Evolutionary conservation across 2,329 filamentous ascomycete genomes (phyloP).

Genomic region (Paecilomyces sp.): DNA sequence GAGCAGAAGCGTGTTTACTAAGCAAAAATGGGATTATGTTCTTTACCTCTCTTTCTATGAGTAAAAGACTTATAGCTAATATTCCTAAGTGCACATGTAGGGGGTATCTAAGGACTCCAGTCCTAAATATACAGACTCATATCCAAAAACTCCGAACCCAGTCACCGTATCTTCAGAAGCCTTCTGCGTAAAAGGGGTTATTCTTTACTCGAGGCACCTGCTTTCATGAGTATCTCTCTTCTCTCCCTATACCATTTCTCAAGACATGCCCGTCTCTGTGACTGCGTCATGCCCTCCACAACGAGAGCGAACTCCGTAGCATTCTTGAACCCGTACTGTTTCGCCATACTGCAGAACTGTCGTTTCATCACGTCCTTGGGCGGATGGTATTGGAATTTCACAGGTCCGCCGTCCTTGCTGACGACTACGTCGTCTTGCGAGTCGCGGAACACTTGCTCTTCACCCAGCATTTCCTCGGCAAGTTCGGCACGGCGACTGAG

Average conservation of each 20-base stretch:
- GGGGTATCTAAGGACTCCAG: background rate
- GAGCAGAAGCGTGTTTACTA: background rate
- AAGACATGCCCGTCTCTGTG: constrained; percentile 68
- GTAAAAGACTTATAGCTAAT: background rate
- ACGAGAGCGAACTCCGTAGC: constrained; percentile 80
- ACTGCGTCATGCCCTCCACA: constrained; percentile 85
- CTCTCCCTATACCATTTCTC: constrained; percentile 72
- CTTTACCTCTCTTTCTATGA: background rate
- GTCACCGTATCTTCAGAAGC: background rate
- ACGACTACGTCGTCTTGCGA: constrained; percentile 11
- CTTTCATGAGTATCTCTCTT: constrained; percentile 39
- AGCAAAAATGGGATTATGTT: background rate
- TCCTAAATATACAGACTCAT: background rate
- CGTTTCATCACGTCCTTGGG: constrained; percentile 65
- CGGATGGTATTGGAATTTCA: constrained; percentile 61
- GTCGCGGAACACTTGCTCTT: constrained; percentile 27
- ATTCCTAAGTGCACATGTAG: background rate
- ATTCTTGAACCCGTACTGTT: constrained; percentile 65
- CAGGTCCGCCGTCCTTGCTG: constrained; percentile 32
- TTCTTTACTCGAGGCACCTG: background rate
- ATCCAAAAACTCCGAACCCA: background rate
- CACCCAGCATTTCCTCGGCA: constrained; percentile 22
- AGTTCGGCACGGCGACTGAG: constrained; percentile 68
- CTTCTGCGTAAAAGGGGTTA: background rate
- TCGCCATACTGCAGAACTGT: constrained; percentile 89